Evolutionary conservation across 163 green algal species (phyloP).

Genomic region (Botryococcus braunii): DNA sequence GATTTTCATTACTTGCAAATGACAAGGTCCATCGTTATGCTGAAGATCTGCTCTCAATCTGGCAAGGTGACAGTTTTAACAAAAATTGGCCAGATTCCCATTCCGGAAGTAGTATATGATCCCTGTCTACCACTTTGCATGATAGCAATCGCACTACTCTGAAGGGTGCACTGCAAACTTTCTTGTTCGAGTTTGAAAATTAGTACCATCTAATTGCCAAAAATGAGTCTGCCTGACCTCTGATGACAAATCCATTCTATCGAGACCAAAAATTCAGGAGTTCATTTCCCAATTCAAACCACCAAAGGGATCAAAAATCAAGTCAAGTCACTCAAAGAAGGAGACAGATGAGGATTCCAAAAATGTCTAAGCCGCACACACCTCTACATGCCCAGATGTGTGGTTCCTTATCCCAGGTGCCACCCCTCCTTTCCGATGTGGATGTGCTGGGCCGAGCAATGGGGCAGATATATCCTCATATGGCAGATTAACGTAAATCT

Average conservation of each 20-base stretch:
- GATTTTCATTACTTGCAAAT: no score
- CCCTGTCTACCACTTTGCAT: no score
- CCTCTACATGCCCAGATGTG: constrained; percentile 72
- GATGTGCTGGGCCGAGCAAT: constrained; percentile 61
- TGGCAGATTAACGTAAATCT: constrained; percentile 73
- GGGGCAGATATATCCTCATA: constrained; percentile 78
- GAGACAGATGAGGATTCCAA: neutral
- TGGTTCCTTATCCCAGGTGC: constrained; percentile 75
- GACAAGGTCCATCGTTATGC: no score
- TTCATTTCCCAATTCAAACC: neutral
- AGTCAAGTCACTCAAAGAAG: neutral
- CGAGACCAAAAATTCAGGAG: neutral
- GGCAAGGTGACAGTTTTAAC: neutral
- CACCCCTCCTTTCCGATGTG: constrained; percentile 56
- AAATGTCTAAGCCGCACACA: neutral
- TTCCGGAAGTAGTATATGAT: no score
- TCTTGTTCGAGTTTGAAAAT: no score
- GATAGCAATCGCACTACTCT: neutral
- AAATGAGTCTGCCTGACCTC: neutral
- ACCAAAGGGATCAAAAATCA: neutral
- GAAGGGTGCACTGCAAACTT: neutral
- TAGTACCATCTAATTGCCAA: neutral
- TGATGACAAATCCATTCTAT: neutral
- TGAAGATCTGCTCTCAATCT: no score
- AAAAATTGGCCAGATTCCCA: neutral